Evolutionary conservation across 805 yeast species (phyloP).

Genomic region (Naumovozyma baii): DNA sequence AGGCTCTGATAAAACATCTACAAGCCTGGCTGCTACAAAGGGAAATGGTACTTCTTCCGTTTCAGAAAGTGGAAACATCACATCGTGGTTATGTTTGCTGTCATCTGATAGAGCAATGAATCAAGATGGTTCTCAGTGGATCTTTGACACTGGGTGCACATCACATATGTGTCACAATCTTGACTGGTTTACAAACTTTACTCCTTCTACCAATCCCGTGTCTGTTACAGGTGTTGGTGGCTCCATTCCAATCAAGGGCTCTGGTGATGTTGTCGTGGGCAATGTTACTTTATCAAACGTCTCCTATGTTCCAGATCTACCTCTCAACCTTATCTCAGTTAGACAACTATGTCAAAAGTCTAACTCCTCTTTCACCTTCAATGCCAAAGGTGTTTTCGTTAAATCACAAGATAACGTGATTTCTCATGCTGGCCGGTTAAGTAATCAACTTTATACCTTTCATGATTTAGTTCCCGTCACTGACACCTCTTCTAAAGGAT

Average conservation of each 20-base stretch:
- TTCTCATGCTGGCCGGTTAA: too few relatives aligned
- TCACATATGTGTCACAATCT: slow-evolving; percentile 2
- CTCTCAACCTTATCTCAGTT: slow-evolving; percentile 2
- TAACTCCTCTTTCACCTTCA: neutral
- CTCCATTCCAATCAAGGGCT: slow-evolving; percentile 1
- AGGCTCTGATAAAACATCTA: neutral
- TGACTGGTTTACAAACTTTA: neutral
- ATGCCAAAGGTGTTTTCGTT: neutral
- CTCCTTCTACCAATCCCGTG: neutral
- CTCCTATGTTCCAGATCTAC: slow-evolving; percentile 3
- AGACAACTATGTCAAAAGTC: neutral
- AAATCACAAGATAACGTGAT: neutral
- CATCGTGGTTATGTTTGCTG: too few relatives aligned
- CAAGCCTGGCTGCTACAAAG: neutral
- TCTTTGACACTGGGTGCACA: slow-evolving; percentile 6
- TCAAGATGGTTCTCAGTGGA: too few relatives aligned
- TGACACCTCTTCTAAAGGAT: too few relatives aligned
- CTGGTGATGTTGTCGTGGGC: slow-evolving; percentile 1
- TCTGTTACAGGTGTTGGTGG: slow-evolving; percentile 4
- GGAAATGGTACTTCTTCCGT: neutral
- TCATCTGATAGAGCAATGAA: too few relatives aligned
- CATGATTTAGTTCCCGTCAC: too few relatives aligned
- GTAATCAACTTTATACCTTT: too few relatives aligned
- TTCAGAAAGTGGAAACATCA: too few relatives aligned
- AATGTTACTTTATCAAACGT: slow-evolving; percentile 1